phyloP scores from a whole-genome alignment of 164 flowering plant genomes.

The Warburgia ugandensis region DNA sequence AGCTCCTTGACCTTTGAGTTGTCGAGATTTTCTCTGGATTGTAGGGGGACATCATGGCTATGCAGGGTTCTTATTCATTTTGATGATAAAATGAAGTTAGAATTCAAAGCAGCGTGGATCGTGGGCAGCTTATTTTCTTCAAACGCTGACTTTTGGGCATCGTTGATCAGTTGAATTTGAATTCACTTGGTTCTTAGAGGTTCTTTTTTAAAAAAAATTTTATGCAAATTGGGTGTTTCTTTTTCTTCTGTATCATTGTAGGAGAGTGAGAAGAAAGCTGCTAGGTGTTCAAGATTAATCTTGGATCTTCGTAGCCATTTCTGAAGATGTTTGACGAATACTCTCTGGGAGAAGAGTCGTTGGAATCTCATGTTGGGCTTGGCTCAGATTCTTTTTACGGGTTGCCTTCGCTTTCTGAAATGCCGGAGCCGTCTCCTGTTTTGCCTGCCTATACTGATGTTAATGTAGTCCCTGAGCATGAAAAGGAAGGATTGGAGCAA shows the following conservation, averaged over 20 bases:
- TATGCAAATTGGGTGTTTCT: neutral
- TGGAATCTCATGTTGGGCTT: slow-evolving; percentile 23
- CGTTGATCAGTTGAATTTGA: neutral
- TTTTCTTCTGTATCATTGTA: neutral
- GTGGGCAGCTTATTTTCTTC: no score
- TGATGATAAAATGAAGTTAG: neutral
- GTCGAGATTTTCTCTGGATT: neutral
- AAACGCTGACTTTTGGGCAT: no score
- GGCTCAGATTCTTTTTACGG: slow-evolving; percentile 27
- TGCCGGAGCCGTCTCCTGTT: slow-evolving; percentile 24
- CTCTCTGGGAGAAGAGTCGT: slow-evolving; percentile 11
- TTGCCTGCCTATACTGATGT: slow-evolving; percentile 35
- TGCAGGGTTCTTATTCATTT: neutral
- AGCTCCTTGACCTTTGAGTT: slow-evolving; percentile 1
- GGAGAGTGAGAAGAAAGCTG: neutral
- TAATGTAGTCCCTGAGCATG: slow-evolving; percentile 56
- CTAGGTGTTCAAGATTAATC: no score
- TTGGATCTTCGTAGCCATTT: neutral
- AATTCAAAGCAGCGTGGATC: no score
- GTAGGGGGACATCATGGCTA: neutral
- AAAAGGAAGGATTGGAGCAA: slow-evolving; percentile 42
- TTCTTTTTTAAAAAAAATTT: neutral
- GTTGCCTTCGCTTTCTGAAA: slow-evolving; percentile 22
- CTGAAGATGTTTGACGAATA: slow-evolving; percentile 13
- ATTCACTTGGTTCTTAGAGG: neutral